A percentile compares a stretch with the other conserved stretches of the same genome.
Conservation (phyloP, 306 rosid genomes). For the Clitoria ternatea region DNA sequence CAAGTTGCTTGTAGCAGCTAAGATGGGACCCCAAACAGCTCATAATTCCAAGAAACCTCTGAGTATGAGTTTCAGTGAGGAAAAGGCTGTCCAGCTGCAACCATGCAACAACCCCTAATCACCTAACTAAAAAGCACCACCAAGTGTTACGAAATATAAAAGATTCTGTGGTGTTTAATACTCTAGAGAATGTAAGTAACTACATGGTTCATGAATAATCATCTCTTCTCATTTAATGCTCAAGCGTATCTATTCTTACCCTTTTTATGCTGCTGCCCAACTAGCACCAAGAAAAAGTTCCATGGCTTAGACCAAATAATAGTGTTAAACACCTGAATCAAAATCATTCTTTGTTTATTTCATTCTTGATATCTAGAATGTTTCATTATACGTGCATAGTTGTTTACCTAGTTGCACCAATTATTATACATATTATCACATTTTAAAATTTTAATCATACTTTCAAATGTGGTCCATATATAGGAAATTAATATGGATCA, state of each 20-base stretch:
- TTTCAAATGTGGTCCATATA: neutral
- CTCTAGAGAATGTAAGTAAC: neutral
- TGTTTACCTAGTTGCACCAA: neutral
- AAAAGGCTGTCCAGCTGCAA: constrained; percentile 24
- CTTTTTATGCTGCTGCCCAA: constrained; percentile 17
- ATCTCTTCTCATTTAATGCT: constrained; percentile 30
- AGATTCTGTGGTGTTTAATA: constrained; percentile 18
- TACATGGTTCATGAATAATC: neutral
- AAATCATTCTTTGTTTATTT: constrained; percentile 11
- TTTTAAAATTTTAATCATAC: neutral
- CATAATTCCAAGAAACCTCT: constrained; percentile 27
- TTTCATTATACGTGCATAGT: neutral
- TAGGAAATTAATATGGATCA: neutral
- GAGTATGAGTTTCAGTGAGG: constrained; percentile 38
- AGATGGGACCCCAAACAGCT: constrained; percentile 35
- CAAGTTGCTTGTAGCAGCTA: neutral
- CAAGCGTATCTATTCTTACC: neutral
- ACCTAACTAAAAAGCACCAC: no score
- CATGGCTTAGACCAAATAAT: neutral
- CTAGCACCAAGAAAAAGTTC: constrained; percentile 4
- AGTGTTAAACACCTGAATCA: neutral
- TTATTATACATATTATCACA: neutral
- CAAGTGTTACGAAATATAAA: neutral
- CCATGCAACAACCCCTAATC: no score
- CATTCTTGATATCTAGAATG: neutral